Conservation (phyloP, 2,329 filamentous ascomycete genomes). For the Akanthomyces lecanii region DNA sequence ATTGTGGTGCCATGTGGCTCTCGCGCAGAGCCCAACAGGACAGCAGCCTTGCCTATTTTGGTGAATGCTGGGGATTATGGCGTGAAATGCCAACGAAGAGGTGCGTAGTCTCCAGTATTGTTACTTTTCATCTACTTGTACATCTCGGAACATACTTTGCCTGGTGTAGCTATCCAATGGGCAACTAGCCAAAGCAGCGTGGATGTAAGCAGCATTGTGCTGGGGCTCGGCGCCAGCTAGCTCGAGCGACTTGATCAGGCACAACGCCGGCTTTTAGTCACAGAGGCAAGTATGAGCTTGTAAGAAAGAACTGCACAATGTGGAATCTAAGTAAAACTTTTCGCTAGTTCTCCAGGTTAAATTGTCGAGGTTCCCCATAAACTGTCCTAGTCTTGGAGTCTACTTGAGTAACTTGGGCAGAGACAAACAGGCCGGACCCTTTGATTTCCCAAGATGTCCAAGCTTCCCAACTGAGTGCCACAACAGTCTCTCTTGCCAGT, state of each 20-base stretch:
- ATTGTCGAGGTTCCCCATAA: too few species aligned
- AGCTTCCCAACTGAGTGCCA: background rate
- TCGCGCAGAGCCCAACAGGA: conserved; percentile 60
- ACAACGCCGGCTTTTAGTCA: background rate
- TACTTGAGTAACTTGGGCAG: too few species aligned
- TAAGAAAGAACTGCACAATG: background rate
- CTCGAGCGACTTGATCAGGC: background rate
- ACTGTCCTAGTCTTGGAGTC: too few species aligned
- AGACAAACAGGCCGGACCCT: background rate
- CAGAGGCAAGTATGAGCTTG: too few species aligned
- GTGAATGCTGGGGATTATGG: conserved; percentile 51
- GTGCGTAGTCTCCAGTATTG: background rate
- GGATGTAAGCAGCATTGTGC: background rate
- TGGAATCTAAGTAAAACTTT: background rate
- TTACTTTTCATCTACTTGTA: too few species aligned
- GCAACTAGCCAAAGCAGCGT: background rate
- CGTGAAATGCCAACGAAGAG: background rate
- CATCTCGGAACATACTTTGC: too few species aligned
- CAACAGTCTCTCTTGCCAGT: too few species aligned
- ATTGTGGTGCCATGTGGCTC: conserved; percentile 2
- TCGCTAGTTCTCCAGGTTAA: background rate
- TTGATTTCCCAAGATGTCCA: background rate
- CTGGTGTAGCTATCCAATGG: background rate
- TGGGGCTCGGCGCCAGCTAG: background rate
- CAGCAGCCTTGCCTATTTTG: conserved; percentile 57